A percentile compares a stretch with the other conserved stretches of the same genome.
These are phyloP conservation scores for Teunomyces funiuensis DNA, from an alignment of 805 yeast genomes.

Conservation along the genomic window DNA sequence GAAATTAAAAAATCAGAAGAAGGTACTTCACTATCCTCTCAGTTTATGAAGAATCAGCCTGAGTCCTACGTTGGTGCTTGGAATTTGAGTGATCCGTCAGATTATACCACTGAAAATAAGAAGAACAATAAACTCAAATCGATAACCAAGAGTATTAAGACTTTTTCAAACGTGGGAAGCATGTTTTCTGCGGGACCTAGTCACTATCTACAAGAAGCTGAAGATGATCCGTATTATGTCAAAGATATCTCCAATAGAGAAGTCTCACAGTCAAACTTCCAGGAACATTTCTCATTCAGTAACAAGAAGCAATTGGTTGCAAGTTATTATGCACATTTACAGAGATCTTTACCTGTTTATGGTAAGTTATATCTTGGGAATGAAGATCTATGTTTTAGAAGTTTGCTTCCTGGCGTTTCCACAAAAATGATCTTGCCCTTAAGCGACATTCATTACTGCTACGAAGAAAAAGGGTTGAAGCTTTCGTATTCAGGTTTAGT, in stretches of 20 bases:
- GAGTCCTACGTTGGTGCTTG: slow-evolving; percentile 18
- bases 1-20: slow-evolving; percentile 6
- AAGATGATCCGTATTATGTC: slow-evolving; percentile 51
- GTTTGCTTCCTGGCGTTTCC: slow-evolving; percentile 72
- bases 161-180: slow-evolving; percentile 28
- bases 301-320: slow-evolving; percentile 55
- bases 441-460: slow-evolving; percentile 66
- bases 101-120: slow-evolving; percentile 12
- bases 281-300: slow-evolving; percentile 63
- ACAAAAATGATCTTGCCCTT: slow-evolving; percentile 84
- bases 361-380: slow-evolving; percentile 80
- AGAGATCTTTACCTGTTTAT: slow-evolving; percentile 71
- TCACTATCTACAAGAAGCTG: slow-evolving; percentile 52
- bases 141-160: slow-evolving; percentile 28
- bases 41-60: neutral
- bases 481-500: slow-evolving; percentile 71
- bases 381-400: slow-evolving; percentile 72
- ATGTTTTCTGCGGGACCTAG: slow-evolving; percentile 60
- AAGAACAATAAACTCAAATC: slow-evolving; percentile 17
- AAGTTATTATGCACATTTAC: slow-evolving; percentile 68
- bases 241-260: slow-evolving; percentile 42
- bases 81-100: slow-evolving; percentile 28
- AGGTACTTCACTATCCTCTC: neutral
- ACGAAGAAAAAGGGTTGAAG: slow-evolving; percentile 65
- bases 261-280: slow-evolving; percentile 57